Evolutionary conservation across 441 rosid species (phyloP).

Genomic region (Sinapis alba): DNA sequence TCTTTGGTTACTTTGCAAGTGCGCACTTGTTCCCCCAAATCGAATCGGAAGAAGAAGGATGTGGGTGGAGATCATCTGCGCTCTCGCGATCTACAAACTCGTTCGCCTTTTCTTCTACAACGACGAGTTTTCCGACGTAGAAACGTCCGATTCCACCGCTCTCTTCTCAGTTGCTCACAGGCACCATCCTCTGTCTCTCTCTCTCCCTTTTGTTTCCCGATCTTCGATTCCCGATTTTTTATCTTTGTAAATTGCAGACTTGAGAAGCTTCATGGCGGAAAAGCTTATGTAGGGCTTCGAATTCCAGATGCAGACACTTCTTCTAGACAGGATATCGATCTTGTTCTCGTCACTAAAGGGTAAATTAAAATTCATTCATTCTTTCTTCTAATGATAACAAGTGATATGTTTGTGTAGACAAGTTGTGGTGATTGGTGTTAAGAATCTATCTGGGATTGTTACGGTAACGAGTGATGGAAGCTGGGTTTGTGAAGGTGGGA

Average conservation of each 20-base stretch:
- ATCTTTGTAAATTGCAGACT: conserved; percentile 50
- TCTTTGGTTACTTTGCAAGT: not conserved
- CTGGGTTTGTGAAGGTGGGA: conserved; percentile 69
- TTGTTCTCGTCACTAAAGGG: conserved; percentile 75
- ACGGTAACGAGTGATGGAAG: conserved; percentile 73
- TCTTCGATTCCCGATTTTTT: not conserved
- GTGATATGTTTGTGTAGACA: conserved; percentile 45
- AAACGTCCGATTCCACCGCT: conserved; percentile 66
- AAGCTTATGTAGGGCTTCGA: conserved; percentile 79
- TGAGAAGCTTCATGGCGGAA: conserved; percentile 84
- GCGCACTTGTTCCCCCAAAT: not conserved
- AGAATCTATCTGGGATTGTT: conserved; percentile 73
- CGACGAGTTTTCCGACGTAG: conserved; percentile 59
- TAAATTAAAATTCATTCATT: no score
- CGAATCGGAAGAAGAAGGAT: conserved; percentile 14
- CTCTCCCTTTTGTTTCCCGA: not conserved
- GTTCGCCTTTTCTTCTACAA: conserved; percentile 57
- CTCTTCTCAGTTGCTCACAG: conserved; percentile 76
- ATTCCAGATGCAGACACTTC: conserved; percentile 87
- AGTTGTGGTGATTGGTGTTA: conserved; percentile 70
- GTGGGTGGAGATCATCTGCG: conserved; percentile 60
- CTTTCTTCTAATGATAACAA: no score
- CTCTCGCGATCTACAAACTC: conserved; percentile 60
- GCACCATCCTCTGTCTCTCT: conserved; percentile 32
- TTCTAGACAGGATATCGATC: conserved; percentile 72